These are phyloP conservation scores for Trichomonas tenax DNA, from an alignment of 208 protist species.

Conservation along the genomic window DNA sequence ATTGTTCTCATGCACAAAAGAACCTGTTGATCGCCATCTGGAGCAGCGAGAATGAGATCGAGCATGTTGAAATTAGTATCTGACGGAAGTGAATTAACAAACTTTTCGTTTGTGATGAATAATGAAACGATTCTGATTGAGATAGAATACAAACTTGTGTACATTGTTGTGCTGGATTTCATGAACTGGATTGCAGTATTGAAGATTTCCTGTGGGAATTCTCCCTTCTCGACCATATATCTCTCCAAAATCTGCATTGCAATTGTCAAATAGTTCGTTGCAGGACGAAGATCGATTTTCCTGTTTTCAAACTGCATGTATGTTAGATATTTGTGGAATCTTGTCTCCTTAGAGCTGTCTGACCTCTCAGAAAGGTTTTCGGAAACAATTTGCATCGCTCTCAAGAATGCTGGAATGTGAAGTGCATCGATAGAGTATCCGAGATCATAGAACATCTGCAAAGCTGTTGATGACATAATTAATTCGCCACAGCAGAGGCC, in stretches of 20 bases:
- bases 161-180: not conserved
- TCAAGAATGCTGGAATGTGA: not conserved
- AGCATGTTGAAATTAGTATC: not conserved
- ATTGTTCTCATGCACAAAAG: not conserved
- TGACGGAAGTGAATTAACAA: not conserved
- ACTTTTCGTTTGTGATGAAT: not conserved
- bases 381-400: not conserved
- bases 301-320: not conserved
- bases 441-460: not conserved
- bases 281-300: not conserved
- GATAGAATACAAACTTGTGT: not conserved
- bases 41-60: not conserved
- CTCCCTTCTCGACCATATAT: not conserved
- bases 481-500: not conserved
- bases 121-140: not conserved
- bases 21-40: not conserved
- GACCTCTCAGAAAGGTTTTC: not conserved
- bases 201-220: not conserved
- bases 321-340: not conserved
- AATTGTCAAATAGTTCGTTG: not conserved
- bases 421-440: not conserved
- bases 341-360: not conserved
- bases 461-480: not conserved
- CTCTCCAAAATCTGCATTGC: not conserved
- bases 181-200: not conserved